Evolutionary conservation across 2,329 filamentous ascomycete species (phyloP).

Genomic region (Cryphonectria radicalis): DNA sequence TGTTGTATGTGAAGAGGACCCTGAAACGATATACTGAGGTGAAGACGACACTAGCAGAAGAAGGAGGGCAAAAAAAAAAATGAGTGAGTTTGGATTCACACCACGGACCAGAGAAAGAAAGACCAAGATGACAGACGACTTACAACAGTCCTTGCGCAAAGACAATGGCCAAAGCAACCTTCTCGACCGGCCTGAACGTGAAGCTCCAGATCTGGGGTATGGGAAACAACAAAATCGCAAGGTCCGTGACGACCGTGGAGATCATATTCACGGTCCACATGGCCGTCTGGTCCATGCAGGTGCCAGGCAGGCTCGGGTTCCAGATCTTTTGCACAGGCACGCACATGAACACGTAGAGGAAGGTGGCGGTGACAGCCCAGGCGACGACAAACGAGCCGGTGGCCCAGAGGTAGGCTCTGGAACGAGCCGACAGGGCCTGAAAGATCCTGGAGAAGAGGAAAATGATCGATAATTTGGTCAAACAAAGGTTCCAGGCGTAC

Average conservation of each 20-base stretch:
- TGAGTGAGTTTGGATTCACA: neutral
- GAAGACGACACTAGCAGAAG: constrained; percentile 47
- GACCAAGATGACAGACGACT: constrained; percentile 28
- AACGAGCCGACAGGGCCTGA: constrained; percentile 45
- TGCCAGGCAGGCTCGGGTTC: constrained; percentile 49
- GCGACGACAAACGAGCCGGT: constrained; percentile 48
- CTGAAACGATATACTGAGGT: constrained; percentile 53
- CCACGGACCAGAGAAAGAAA: neutral
- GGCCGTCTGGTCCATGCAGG: constrained; percentile 53
- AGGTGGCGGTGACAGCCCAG: constrained; percentile 53
- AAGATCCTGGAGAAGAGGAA: constrained; percentile 60
- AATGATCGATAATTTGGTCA: constrained; percentile 55
- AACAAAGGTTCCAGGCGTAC: constrained; percentile 52
- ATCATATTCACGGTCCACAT: constrained; percentile 56
- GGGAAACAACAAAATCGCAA: constrained; percentile 50
- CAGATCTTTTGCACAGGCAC: constrained; percentile 54
- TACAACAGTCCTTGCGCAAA: constrained; percentile 52
- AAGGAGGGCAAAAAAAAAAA: neutral
- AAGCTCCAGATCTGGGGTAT: constrained; percentile 51
- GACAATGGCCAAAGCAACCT: constrained; percentile 48
- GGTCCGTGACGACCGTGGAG: constrained; percentile 51
- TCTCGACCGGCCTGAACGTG: constrained; percentile 46
- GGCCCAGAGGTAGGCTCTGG: constrained; percentile 43
- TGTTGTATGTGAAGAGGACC: constrained; percentile 50
- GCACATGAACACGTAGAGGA: constrained; percentile 58